These are phyloP conservation scores for Epithemia pelagica DNA, from an alignment of 108 stramenopile genomes.

Conservation along the genomic window DNA sequence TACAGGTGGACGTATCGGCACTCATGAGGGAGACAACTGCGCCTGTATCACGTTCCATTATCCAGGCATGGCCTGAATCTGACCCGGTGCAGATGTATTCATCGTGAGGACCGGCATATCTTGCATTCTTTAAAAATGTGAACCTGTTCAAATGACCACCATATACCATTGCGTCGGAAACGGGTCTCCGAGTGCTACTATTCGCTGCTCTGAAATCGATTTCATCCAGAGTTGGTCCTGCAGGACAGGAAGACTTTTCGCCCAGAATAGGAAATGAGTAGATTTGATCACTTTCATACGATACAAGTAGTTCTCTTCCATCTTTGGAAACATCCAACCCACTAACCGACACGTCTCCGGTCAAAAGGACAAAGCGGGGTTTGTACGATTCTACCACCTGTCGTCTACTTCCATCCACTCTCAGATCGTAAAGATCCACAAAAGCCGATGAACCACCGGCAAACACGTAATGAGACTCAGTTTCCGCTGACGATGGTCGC, in stretches of 20 bases:
- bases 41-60: slow-evolving; percentile 58
- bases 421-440: slow-evolving; percentile 67
- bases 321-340: slow-evolving; percentile 69
- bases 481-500: slow-evolving; percentile 21
- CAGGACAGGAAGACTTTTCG: slow-evolving; percentile 11
- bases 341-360: slow-evolving; percentile 53
- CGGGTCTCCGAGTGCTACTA: not conserved
- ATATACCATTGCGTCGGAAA: slow-evolving; percentile 43
- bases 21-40: slow-evolving; percentile 60
- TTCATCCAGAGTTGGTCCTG: slow-evolving; percentile 41
- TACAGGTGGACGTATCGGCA: slow-evolving; percentile 72
- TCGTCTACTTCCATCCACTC: slow-evolving; percentile 45
- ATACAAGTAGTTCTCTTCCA: slow-evolving; percentile 56
- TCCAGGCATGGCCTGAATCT: slow-evolving; percentile 76
- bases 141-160: slow-evolving; percentile 80
- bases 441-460: slow-evolving; percentile 25
- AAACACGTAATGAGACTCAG: slow-evolving; percentile 66
- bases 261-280: slow-evolving; percentile 78
- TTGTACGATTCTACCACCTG: slow-evolving; percentile 39
- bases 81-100: slow-evolving; percentile 81
- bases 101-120: slow-evolving; percentile 74
- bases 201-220: not conserved
- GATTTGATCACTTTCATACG: slow-evolving; percentile 79
- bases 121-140: slow-evolving; percentile 71
- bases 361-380: slow-evolving; percentile 27